These are phyloP conservation scores for Zalaria obscura DNA, from an alignment of 2,329 filamentous ascomycete species.

Conservation along the genomic window DNA sequence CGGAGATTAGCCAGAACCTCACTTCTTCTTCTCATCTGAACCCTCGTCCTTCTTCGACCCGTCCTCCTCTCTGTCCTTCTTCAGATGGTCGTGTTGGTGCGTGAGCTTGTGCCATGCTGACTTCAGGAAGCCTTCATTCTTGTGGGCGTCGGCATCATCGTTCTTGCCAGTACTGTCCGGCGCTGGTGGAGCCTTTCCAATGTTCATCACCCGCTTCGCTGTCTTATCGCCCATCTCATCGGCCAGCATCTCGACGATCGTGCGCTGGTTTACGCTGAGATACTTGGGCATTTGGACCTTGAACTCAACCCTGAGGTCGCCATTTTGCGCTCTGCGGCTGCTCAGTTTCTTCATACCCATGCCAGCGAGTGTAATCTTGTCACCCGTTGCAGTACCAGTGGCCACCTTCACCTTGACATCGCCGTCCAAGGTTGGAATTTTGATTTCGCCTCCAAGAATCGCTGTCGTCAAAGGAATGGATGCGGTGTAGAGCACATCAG, in stretches of 20 bases:
- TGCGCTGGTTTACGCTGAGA: slow-evolving; percentile 77
- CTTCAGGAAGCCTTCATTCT: slow-evolving; percentile 82
- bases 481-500: slow-evolving; percentile 86
- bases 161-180: slow-evolving; percentile 1
- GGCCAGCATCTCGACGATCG: slow-evolving; percentile 86
- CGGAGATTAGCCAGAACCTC: slow-evolving; percentile 15
- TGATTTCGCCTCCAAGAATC: slow-evolving; percentile 77
- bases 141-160: slow-evolving; percentile 37
- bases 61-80: slow-evolving; percentile 7
- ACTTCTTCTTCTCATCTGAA: slow-evolving; percentile 22
- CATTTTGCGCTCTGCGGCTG: slow-evolving; percentile 48
- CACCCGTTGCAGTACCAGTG: slow-evolving; percentile 84
- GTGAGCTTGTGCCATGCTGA: slow-evolving; percentile 86
- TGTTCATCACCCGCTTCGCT: slow-evolving; percentile 84
- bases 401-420: slow-evolving; percentile 81
- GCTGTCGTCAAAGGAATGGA: slow-evolving; percentile 86
- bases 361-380: slow-evolving; percentile 74
- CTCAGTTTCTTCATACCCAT: slow-evolving; percentile 88
- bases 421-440: slow-evolving; percentile 78
- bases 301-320: slow-evolving; percentile 88
- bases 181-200: slow-evolving; percentile 36
- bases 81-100: slow-evolving; percentile 42
- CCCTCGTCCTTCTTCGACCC: slow-evolving; percentile 7
- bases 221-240: slow-evolving; percentile 91
- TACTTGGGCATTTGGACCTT: slow-evolving; percentile 93